These are phyloP conservation scores for Lactarius hatsudake DNA, from an alignment of 768 basidiomycete genomes.

Conservation along the genomic window DNA sequence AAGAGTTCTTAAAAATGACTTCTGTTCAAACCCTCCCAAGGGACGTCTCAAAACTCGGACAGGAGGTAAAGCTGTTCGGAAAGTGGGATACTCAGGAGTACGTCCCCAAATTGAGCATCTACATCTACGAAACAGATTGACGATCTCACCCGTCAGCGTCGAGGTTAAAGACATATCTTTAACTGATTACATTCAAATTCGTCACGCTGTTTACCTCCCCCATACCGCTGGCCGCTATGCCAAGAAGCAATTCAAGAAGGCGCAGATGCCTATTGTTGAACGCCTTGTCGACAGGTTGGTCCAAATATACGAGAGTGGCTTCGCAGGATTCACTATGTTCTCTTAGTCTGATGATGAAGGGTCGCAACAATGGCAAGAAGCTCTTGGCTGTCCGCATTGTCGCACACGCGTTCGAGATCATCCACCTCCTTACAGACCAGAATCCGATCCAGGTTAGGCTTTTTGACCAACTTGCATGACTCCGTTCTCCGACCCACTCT, in stretches of 20 bases:
- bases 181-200: slow-evolving; percentile 99
- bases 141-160: slow-evolving; percentile 51
- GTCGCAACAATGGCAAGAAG: slow-evolving; percentile 99
- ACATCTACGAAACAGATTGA: background rate
- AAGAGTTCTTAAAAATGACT: slow-evolving; percentile 50
- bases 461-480: slow-evolving; percentile 2
- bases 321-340: background rate
- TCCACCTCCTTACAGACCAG: slow-evolving; percentile 99
- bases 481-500: background rate
- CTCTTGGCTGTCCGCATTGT: slow-evolving; percentile 98
- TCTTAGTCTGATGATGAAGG: slow-evolving; percentile 98
- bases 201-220: slow-evolving; percentile 94
- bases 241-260: slow-evolving; percentile 99
- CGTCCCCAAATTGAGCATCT: slow-evolving; percentile 35
- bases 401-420: slow-evolving; percentile 98
- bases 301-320: background rate
- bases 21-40: slow-evolving; percentile 70
- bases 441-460: slow-evolving; percentile 92
- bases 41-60: slow-evolving; percentile 76
- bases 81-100: slow-evolving; percentile 99
- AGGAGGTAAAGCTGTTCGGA: slow-evolving; percentile 94
- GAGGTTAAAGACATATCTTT: slow-evolving; percentile 99
- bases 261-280: slow-evolving; percentile 99
- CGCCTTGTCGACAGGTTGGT: slow-evolving; percentile 93
- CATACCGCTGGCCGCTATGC: slow-evolving; percentile 99